Conservation (phyloP, 306 rosid genomes). For the cucumber (Cucumis sativus) region DNA sequence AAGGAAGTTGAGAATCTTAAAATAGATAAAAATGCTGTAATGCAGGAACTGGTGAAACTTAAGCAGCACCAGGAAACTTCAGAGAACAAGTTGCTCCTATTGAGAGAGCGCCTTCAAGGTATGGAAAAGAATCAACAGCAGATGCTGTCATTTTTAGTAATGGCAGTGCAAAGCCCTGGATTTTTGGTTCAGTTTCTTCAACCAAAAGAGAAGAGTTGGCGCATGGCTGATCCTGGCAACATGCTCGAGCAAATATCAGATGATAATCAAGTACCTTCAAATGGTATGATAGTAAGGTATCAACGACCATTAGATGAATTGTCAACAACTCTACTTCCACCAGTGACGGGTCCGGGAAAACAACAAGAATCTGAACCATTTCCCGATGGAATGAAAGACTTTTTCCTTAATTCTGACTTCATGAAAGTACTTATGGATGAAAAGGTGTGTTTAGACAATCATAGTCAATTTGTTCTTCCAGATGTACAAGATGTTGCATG, state of each 20-base stretch:
- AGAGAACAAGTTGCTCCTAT: constrained; percentile 39
- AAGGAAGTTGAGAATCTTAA: constrained; percentile 84
- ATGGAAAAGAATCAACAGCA: constrained; percentile 95
- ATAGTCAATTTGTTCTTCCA: constrained; percentile 41
- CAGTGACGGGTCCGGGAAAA: constrained; percentile 15
- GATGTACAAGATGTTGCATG: constrained; percentile 53
- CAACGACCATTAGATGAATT: constrained; percentile 39
- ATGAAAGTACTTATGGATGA: constrained; percentile 74
- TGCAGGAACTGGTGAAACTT: constrained; percentile 73
- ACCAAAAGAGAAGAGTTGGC: constrained; percentile 80
- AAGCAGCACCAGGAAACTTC: constrained; percentile 74
- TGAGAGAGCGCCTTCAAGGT: constrained; percentile 62
- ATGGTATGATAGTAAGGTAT: constrained; percentile 57
- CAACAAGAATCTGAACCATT: constrained; percentile 30
- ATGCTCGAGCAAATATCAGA: constrained; percentile 33
- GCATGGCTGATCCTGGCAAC: constrained; percentile 35
- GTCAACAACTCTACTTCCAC: constrained; percentile 19
- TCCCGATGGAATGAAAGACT: constrained; percentile 43
- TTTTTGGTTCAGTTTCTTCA: constrained; percentile 66
- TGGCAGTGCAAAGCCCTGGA: constrained; percentile 89
- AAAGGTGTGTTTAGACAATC: constrained; percentile 32
- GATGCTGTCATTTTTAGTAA: constrained; percentile 85
- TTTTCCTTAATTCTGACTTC: constrained; percentile 55
- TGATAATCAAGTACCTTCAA: constrained; percentile 27
- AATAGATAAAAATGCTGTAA: constrained; percentile 46